Percentiles rank a stretch among this genome's conserved stretches.
These are phyloP conservation scores for Casuarina cunninghamiana DNA, from an alignment of 306 rosid species.

Conservation along the genomic window DNA sequence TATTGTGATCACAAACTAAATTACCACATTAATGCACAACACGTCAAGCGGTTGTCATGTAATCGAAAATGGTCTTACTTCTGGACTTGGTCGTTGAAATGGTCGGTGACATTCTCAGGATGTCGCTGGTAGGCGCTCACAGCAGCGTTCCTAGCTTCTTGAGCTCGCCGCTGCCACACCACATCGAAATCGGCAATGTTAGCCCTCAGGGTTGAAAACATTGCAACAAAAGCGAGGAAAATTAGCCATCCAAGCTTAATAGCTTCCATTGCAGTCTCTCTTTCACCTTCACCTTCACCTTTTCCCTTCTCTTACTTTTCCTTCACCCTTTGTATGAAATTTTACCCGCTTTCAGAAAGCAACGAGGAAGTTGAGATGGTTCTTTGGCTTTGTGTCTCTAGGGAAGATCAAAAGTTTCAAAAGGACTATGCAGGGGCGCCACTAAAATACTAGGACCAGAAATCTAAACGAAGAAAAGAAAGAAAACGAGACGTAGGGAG, in stretches of 20 bases:
- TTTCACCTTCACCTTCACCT: background rate
- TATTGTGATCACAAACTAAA: no score
- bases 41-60: background rate
- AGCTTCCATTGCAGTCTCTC: background rate
- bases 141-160: conserved; percentile 36
- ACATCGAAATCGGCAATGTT: conserved; percentile 38
- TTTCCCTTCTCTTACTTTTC: background rate
- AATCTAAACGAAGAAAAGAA: conserved; percentile 13
- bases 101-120: conserved; percentile 23
- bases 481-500: conserved; percentile 34
- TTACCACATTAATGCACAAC: background rate
- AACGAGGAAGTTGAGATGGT: background rate
- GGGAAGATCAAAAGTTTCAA: background rate
- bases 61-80: conserved; percentile 21
- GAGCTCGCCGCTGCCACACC: conserved; percentile 39
- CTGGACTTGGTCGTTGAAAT: conserved; percentile 35
- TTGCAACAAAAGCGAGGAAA: conserved; percentile 24
- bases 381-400: background rate
- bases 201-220: conserved; percentile 30
- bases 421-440: background rate
- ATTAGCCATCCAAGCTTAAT: conserved; percentile 32
- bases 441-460: background rate
- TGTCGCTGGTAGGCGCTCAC: conserved; percentile 25
- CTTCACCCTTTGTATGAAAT: background rate
- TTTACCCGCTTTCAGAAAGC: background rate